Base-by-base conservation (phyloP, 345 rosid species). In the Combretum micranthum region DNA sequence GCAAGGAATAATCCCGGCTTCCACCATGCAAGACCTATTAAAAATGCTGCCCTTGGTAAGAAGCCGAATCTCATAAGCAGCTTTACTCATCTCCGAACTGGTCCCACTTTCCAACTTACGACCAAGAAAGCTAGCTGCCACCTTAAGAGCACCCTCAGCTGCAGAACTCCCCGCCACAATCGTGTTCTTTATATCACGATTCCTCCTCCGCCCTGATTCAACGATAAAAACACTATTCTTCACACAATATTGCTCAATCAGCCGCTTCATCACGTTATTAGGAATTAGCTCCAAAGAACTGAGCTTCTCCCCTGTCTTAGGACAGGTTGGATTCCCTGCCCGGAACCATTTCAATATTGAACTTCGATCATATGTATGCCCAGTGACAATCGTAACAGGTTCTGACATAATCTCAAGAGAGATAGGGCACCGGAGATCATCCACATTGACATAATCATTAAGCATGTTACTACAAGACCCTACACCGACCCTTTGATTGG, bases 401-500 rank as follows among this genome's bases (percentile, higher is more conserved):
- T 85, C 88, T 1, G 18, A 64, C 96, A 83, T 88, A 20, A 81
- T 61, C 73, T 85, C 93, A 10, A 88, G 78, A 22, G 93, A 76
- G 44, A 88, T 81, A 2, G 96, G 93, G 53, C 96, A 85, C 51
- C 72, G 82, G 49, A 88, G 77, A 79, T 83, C 90, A 53, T 85
- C 90, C 1, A 61, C 47, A 57, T 77, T 82, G 44, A 87, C 49
- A 52, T 71, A 20, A 20, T 19, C 67, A 0, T 55, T 55, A 16
- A 80, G 47, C 22, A 49, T 25, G 26, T 65, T 39, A n/a, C 42
- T 44, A 12, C 20, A 22, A 20, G 17, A 46, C 26, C 22, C 54
- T 50, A 19, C 45, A 25, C 51, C 46, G 45, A 44, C 45, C 13
- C 57, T 60, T 51, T 18, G 69, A 55, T 20, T 45, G 10, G 65